Percentiles rank a stretch among this genome's conserved stretches.
phyloP scores from a whole-genome alignment of 2,329 filamentous ascomycete species.

The Parastagonospora nodorum region DNA sequence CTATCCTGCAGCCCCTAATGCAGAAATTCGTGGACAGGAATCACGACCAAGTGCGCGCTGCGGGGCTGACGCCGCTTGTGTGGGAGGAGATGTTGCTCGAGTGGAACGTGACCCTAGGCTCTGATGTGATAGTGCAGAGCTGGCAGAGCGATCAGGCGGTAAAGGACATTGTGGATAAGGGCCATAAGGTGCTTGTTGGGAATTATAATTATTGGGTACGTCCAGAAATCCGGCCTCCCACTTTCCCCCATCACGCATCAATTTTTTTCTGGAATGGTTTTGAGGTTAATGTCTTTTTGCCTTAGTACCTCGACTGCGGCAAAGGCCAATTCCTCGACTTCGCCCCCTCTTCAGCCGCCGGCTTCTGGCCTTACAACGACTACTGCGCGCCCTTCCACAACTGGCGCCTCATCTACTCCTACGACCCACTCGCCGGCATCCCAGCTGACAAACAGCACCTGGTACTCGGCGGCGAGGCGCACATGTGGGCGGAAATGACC shows the following conservation, averaged over 20 bases:
- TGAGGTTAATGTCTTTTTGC: not conserved
- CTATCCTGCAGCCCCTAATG: constrained; percentile 73
- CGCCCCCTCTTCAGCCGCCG: constrained; percentile 56
- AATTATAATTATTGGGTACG: constrained; percentile 77
- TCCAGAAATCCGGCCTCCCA: not conserved
- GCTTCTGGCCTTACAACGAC: constrained; percentile 73
- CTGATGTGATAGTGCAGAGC: constrained; percentile 76
- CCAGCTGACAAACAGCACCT: constrained; percentile 66
- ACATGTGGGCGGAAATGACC: constrained; percentile 79
- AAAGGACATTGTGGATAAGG: constrained; percentile 62
- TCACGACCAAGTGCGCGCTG: constrained; percentile 66
- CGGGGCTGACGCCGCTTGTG: constrained; percentile 73
- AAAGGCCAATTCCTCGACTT: constrained; percentile 80
- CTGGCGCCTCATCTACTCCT: constrained; percentile 81
- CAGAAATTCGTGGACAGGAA: constrained; percentile 76
- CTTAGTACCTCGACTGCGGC: constrained; percentile 80
- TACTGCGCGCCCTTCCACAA: constrained; percentile 82
- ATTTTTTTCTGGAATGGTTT: not conserved
- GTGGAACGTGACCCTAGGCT: constrained; percentile 76
- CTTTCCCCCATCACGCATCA: not conserved
- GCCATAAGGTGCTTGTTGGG: constrained; percentile 74
- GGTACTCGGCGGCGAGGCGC: constrained; percentile 80
- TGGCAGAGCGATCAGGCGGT: constrained; percentile 73
- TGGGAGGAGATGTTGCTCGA: constrained; percentile 86
- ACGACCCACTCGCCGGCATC: constrained; percentile 73